Percentiles rank a stretch among this genome's conserved stretches.
Conservation (phyloP, 139 green algal genomes). For the Asterochloris sp. region DNA sequence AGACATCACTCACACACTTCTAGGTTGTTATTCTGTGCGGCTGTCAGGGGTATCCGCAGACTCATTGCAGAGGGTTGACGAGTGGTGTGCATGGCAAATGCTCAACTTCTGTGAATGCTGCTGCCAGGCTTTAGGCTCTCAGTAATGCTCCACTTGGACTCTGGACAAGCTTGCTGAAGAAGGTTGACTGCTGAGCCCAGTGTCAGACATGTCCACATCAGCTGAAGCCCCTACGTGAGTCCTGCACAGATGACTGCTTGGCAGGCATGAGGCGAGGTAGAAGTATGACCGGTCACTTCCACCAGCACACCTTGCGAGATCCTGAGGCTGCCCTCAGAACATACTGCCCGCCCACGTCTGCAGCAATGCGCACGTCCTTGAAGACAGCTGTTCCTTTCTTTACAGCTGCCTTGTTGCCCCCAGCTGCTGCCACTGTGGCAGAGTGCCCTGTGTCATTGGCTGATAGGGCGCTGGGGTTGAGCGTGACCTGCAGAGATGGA, state of each 20-base stretch:
- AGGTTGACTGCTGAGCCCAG: too few species aligned
- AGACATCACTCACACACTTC: not conserved
- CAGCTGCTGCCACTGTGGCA: conserved; percentile 37
- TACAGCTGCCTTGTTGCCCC: conserved; percentile 53
- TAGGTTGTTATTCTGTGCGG: not conserved
- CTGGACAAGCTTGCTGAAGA: too few species aligned
- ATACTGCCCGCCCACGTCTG: conserved; percentile 46
- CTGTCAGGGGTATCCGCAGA: not conserved
- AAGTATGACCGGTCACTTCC: not conserved
- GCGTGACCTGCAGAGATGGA: conserved; percentile 28
- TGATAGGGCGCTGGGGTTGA: conserved; percentile 40
- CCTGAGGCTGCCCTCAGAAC: conserved; percentile 31
- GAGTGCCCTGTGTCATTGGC: conserved; percentile 38
- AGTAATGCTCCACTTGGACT: too few species aligned
- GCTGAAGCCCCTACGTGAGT: too few species aligned
- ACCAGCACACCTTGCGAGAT: conserved; percentile 48
- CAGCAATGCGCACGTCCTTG: conserved; percentile 44
- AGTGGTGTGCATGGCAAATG: too few species aligned
- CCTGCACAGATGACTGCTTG: too few species aligned
- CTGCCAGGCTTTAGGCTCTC: too few species aligned
- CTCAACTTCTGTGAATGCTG: too few species aligned
- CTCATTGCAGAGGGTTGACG: too few species aligned
- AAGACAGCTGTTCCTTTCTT: conserved; percentile 46
- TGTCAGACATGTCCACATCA: too few species aligned
- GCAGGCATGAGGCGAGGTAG: not conserved